These are phyloP conservation scores for Hericium rajendrae DNA, from an alignment of 768 basidiomycete genomes.

Conservation along the genomic window DNA sequence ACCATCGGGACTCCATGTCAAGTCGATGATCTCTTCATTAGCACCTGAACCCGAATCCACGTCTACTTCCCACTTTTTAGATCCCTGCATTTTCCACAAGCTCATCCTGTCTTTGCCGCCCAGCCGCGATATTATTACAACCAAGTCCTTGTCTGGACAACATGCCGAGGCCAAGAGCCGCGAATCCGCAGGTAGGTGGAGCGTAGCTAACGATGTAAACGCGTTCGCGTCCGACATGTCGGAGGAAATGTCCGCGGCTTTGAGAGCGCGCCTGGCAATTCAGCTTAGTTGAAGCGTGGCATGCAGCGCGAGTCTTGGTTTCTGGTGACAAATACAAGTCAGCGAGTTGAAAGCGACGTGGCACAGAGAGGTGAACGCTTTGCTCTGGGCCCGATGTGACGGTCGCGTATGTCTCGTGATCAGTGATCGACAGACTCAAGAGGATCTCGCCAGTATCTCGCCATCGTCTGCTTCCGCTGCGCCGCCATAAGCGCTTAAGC, in stretches of 20 bases:
- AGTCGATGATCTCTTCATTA: conserved; percentile 41
- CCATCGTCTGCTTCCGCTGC: too few relatives aligned
- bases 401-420: too few relatives aligned
- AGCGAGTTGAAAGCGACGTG: too few relatives aligned
- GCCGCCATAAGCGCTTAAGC: too few relatives aligned
- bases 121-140: conserved; percentile 55
- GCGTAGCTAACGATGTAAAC: conserved; percentile 47
- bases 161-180: conserved; percentile 57
- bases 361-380: too few relatives aligned
- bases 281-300: too few relatives aligned
- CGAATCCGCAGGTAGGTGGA: conserved; percentile 47
- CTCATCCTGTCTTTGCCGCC: conserved; percentile 62
- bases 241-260: not conserved
- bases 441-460: too few relatives aligned
- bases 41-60: conserved; percentile 32
- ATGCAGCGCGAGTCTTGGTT: too few relatives aligned
- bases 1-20: conserved; percentile 85
- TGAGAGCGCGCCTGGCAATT: too few relatives aligned
- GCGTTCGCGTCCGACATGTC: conserved; percentile 33
- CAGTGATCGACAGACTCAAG: too few relatives aligned
- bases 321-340: too few relatives aligned
- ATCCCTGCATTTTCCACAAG: conserved; percentile 74
- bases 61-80: conserved; percentile 77
- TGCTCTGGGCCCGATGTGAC: too few relatives aligned
- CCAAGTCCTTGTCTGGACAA: conserved; percentile 79